Evolutionary conservation across 371 early-diverging fungal genomes (phyloP).

Genomic region (Mortierella sp.): DNA sequence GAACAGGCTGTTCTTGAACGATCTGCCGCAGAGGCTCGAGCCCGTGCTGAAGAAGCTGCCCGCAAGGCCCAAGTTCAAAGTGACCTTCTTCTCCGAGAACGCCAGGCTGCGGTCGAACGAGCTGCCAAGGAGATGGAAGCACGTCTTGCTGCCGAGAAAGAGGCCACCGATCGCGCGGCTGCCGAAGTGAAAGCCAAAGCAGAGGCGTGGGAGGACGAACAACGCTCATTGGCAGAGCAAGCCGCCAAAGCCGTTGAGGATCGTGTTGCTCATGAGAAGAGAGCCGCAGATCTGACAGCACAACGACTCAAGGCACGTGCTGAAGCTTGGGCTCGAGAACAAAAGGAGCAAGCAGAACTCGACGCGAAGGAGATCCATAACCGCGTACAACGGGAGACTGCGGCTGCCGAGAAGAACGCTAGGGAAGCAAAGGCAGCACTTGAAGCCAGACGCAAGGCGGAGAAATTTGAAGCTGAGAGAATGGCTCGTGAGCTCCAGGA

Average conservation of each 20-base stretch:
- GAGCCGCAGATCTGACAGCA: conserved; percentile 20
- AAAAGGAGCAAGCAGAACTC: conserved; percentile 20
- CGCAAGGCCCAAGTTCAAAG: conserved; percentile 29
- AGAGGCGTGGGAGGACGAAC: conserved; percentile 35
- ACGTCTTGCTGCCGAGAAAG: conserved; percentile 30
- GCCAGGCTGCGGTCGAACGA: conserved; percentile 36
- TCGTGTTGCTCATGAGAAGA: conserved; percentile 20
- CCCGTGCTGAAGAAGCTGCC: conserved; percentile 40
- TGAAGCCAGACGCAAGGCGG: conserved; percentile 18
- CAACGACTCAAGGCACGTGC: conserved; percentile 27
- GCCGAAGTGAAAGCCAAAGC: conserved; percentile 29
- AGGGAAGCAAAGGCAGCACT: conserved; percentile 30
- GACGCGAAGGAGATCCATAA: conserved; percentile 22
- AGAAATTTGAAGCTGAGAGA: conserved; percentile 20
- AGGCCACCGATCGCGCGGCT: conserved; percentile 26
- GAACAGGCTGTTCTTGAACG: conserved; percentile 28
- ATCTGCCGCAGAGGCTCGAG: conserved; percentile 16
- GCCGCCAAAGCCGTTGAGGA: conserved; percentile 29
- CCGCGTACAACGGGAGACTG: conserved; percentile 19
- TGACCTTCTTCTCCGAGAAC: conserved; percentile 33
- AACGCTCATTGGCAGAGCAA: conserved; percentile 23
- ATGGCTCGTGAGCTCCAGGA: conserved; percentile 20
- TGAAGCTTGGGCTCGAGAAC: conserved; percentile 38
- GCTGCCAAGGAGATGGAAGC: conserved; percentile 35
- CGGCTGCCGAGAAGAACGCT: conserved; percentile 28